These are phyloP conservation scores for Tulasnella sp. DNA, from an alignment of 768 basidiomycete species.

Conservation along the genomic window DNA sequence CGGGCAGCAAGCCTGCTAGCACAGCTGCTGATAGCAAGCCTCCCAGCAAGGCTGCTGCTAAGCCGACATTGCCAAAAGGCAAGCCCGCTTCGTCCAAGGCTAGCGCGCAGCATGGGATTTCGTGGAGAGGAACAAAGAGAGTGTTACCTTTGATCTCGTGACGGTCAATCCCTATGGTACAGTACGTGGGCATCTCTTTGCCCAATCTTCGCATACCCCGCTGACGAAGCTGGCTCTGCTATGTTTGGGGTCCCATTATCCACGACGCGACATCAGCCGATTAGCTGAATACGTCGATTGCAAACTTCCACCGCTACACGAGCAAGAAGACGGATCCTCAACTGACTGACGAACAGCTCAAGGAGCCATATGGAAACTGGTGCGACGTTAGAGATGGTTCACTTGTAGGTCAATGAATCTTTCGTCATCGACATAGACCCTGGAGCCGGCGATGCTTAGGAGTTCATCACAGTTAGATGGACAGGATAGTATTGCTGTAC, in stretches of 20 bases:
- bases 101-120: slow-evolving; percentile 30
- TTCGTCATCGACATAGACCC: no score
- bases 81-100: slow-evolving; percentile 19
- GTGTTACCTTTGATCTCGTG: slow-evolving; percentile 25
- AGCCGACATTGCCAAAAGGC: slow-evolving; percentile 8
- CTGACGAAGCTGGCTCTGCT: background rate
- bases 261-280: slow-evolving; percentile 33
- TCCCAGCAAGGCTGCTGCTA: slow-evolving; percentile 21
- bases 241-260: slow-evolving; percentile 33
- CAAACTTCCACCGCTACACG: slow-evolving; percentile 15
- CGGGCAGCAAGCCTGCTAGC: slow-evolving; percentile 13
- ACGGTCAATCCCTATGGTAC: slow-evolving; percentile 28
- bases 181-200: background rate
- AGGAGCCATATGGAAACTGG: slow-evolving; percentile 12
- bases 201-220: background rate
- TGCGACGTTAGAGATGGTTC: slow-evolving; percentile 32
- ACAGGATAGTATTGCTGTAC: no score
- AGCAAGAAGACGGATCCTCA: slow-evolving; percentile 21
- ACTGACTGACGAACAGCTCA: background rate
- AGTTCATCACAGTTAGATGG: no score
- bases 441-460: no score
- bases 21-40: slow-evolving; percentile 17
- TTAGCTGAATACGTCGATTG: slow-evolving; percentile 31
- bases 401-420: no score
- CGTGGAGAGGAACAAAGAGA: slow-evolving; percentile 22